Base-by-base conservation (phyloP, 306 rosid genomes). In the Citrullus amarus region DNA sequence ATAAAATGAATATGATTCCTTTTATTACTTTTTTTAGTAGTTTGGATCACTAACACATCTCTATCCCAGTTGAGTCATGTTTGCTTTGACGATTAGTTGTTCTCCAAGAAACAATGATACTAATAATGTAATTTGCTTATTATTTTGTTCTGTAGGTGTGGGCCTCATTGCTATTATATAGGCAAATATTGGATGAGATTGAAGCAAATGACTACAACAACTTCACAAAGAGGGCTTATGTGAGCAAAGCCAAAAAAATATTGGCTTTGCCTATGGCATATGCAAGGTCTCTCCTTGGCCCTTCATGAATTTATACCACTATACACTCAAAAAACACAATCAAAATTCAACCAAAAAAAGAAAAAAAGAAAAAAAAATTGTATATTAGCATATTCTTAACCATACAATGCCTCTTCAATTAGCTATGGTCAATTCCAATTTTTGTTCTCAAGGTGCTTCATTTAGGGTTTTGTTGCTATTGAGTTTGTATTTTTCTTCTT, bases 121-220 rank as follows among this genome's bases (percentile, higher is more conserved):
- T 69, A 11, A 17, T 17, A 2, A 74, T 15, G 36, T 20, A 59
- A 28, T 46, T 80, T 85, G 6, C 12, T 12, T 48, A 48, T 12
- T 48, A 1, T 3, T 48, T 12, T 48, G 54, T 3, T 48, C 17
- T 13, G 82, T 79, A 92, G 97, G 96, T 90, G 22, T 87, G 86
- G 91, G 96, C 97, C 0, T 87, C 97, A 1, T 82, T 92, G 87
- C 80, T 87, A 38, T 67, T 92, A 28, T 92, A 92, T 80, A 83
- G 96, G 8, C 88, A 83, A 79, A 92, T 92, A 83, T 83, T 92
- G 85, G 96, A 92, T 16, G 97, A 92, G 84, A 87, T 92, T 30
- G 97, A 92, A 85, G 93, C 91, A 9, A 92, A 92, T 74, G 96
- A 90, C 76, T 92, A 86, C 84, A 86, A 92, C 84, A 92, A 83